Conservation (phyloP, 148 eudicot genomes). For the Cornus suecica region DNA sequence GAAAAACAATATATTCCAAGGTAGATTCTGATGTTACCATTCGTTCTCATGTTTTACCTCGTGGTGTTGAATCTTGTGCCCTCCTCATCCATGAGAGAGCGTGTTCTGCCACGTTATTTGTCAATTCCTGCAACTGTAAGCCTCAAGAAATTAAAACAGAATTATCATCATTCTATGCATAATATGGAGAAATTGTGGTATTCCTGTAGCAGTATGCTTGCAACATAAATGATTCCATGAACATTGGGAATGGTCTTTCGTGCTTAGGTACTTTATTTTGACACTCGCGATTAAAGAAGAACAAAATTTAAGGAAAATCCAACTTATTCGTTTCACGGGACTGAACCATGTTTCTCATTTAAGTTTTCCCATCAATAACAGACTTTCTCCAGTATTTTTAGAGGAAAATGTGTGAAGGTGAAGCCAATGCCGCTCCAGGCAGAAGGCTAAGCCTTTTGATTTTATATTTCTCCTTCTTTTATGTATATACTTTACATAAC, state of each 20-base stretch:
- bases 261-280: no score
- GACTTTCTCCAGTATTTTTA: not conserved
- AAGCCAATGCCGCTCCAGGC: not conserved
- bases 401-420: not conserved
- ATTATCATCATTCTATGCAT: no score
- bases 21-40: not conserved
- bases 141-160: conserved; percentile 6
- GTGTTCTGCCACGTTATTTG: conserved; percentile 53
- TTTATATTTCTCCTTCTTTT: no score
- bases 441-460: not conserved
- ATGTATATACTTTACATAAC: no score
- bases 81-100: conserved; percentile 59
- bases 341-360: not conserved
- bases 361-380: not conserved
- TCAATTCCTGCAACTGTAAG: conserved; percentile 56
- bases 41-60: conserved; percentile 34
- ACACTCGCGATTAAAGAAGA: no score
- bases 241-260: no score
- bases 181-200: not conserved
- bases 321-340: no score
- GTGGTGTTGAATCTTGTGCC: conserved; percentile 69
- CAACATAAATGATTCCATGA: not conserved
- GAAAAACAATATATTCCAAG: not conserved
- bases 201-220: not conserved
- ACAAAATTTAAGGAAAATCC: no score